A percentile compares a stretch with the other conserved stretches of the same genome.
These are phyloP conservation scores for Alternaria incomplexa DNA, from an alignment of 2,329 filamentous ascomycete species.

Conservation along the genomic window DNA sequence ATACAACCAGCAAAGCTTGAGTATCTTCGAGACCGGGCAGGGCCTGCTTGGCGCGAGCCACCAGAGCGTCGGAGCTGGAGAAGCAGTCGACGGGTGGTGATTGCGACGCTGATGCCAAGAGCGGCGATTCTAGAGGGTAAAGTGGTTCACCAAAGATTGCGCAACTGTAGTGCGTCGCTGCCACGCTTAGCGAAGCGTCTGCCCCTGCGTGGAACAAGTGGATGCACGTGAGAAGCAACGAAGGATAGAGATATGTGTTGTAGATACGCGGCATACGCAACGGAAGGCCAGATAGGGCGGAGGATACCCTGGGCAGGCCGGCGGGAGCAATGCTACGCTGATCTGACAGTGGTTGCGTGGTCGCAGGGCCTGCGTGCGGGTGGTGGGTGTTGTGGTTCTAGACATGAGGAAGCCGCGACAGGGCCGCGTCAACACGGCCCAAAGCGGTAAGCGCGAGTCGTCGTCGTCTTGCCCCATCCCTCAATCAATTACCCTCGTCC, in stretches of 20 bases:
- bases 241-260: not conserved
- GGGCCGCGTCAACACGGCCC: constrained; percentile 18
- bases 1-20: constrained; percentile 12
- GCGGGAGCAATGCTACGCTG: not conserved
- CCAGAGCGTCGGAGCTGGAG: not conserved
- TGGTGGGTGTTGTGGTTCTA: constrained; percentile 19
- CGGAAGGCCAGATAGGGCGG: not conserved
- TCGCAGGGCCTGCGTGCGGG: not conserved
- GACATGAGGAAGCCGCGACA: constrained; percentile 22
- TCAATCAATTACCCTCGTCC: constrained; percentile 21
- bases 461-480: constrained; percentile 19
- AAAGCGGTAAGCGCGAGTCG: constrained; percentile 16
- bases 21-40: constrained; percentile 1
- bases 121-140: constrained; percentile 5
- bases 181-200: constrained; percentile 12
- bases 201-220: constrained; percentile 8
- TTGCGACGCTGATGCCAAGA: constrained; percentile 13
- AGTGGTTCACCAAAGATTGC: constrained; percentile 18
- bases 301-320: not conserved
- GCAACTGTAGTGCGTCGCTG: constrained; percentile 20
- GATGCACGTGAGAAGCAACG: not conserved
- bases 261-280: not conserved
- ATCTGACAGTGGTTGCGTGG: constrained; percentile 5
- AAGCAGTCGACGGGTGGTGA: constrained; percentile 3
- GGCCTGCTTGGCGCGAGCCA: constrained; percentile 1